Evolutionary conservation across 768 basidiomycete genomes (phyloP).

Genomic region (Phallus indusiatus): DNA sequence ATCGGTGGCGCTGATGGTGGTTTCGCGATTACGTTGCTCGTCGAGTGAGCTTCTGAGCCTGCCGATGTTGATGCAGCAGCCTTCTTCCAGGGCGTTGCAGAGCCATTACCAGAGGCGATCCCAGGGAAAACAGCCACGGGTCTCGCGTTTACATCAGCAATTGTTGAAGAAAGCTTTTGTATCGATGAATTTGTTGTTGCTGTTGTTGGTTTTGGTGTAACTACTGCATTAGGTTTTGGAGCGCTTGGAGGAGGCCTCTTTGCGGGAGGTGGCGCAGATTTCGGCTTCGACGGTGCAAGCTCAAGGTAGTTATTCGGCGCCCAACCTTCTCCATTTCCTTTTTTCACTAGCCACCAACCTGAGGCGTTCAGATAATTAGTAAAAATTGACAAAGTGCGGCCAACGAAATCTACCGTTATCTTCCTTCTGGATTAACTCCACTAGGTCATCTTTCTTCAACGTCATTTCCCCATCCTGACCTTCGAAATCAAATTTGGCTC

Average conservation of each 20-base stretch:
- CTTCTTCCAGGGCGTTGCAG: constrained; percentile 69
- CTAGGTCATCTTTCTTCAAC: constrained; percentile 81
- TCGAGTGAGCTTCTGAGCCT: constrained; percentile 22
- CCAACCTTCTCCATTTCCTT: constrained; percentile 79
- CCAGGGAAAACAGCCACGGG: constrained; percentile 80
- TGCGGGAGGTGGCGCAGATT: constrained; percentile 49
- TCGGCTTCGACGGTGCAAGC: constrained; percentile 49
- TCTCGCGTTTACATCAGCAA: constrained; percentile 57
- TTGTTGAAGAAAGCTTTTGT: constrained; percentile 28
- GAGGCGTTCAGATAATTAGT: background rate
- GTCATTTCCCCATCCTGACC: constrained; percentile 91
- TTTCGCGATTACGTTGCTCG: constrained; percentile 39
- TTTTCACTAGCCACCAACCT: constrained; percentile 96
- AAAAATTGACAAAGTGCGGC: background rate
- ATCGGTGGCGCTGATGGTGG: constrained; percentile 53
- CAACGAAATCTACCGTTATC: constrained; percentile 51
- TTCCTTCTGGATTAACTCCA: constrained; percentile 86
- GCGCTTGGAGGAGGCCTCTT: constrained; percentile 35
- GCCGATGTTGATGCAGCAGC: constrained; percentile 21
- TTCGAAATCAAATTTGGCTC: constrained; percentile 85
- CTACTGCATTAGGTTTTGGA: constrained; percentile 23
- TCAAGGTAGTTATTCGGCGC: constrained; percentile 93
- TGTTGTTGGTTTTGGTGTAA: constrained; percentile 25
- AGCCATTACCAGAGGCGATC: constrained; percentile 53
- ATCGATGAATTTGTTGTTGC: constrained; percentile 21